Evolutionary conservation across 2,329 filamentous ascomycete species (phyloP).

Genomic region (Paracoccidioides lutzii): DNA sequence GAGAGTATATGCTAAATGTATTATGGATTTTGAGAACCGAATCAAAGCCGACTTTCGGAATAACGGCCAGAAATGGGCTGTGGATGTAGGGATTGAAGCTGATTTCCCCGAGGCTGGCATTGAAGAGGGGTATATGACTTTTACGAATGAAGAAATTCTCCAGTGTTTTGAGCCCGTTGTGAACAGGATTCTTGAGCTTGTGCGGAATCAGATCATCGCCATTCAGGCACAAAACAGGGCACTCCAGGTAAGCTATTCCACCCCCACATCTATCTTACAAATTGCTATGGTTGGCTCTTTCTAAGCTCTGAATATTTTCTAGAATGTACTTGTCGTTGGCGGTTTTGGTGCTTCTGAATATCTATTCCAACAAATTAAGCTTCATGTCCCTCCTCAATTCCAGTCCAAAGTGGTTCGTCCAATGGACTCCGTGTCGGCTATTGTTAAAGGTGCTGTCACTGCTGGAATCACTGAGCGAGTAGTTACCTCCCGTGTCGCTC

Average conservation of each 20-base stretch:
- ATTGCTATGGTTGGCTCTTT: not conserved
- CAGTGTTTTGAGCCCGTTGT: constrained; percentile 98
- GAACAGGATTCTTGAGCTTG: constrained; percentile 88
- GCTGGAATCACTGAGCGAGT: constrained; percentile 95
- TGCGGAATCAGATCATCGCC: constrained; percentile 96
- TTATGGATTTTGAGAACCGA: constrained; percentile 99
- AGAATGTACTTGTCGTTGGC: constrained; percentile 92
- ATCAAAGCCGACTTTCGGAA: constrained; percentile 99
- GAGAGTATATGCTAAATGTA: constrained; percentile 96
- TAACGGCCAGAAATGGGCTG: constrained; percentile 98
- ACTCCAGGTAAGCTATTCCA: constrained; percentile 49
- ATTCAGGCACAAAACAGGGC: constrained; percentile 94
- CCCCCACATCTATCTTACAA: not conserved
- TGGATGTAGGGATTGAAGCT: constrained; percentile 95
- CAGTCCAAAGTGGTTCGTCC: constrained; percentile 95
- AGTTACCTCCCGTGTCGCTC: constrained; percentile 89
- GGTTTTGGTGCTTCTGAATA: constrained; percentile 98
- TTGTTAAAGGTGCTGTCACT: constrained; percentile 95
- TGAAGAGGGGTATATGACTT: constrained; percentile 99
- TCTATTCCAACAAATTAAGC: constrained; percentile 97
- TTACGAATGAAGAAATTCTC: constrained; percentile 97
- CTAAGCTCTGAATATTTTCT: constrained; percentile 13
- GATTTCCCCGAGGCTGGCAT: constrained; percentile 97
- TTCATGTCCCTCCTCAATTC: constrained; percentile 95
- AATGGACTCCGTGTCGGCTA: constrained; percentile 97